phyloP scores from a whole-genome alignment of 176 grass and related monocot genomes.

The Triticum aestivum region IWGSC_CS_RefSeq_v2.1 NC_057806.1:293292157-293292656 shows the following conservation, averaged over 20 bases:
- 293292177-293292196: too few species aligned
- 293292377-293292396: too few species aligned
- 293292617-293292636: neutral
- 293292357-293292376: neutral
- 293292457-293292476: neutral
- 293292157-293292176: too few species aligned
- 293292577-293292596: neutral
- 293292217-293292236: too few species aligned
- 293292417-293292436: neutral
- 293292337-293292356: neutral
- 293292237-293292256: too few species aligned
- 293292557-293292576: neutral
- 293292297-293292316: neutral
- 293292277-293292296: too few species aligned
- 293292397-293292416: neutral
- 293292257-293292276: too few species aligned
- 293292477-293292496: neutral
- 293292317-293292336: neutral
- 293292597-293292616: neutral
- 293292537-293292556: neutral
- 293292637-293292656: slow-evolving; percentile 19
- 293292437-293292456: neutral
- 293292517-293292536: neutral
- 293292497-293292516: neutral
- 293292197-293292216: too few species aligned